These are phyloP conservation scores for Herpetomonas samuelpessoai DNA, from an alignment of 208 protist genomes.

Conservation along the genomic window DNA sequence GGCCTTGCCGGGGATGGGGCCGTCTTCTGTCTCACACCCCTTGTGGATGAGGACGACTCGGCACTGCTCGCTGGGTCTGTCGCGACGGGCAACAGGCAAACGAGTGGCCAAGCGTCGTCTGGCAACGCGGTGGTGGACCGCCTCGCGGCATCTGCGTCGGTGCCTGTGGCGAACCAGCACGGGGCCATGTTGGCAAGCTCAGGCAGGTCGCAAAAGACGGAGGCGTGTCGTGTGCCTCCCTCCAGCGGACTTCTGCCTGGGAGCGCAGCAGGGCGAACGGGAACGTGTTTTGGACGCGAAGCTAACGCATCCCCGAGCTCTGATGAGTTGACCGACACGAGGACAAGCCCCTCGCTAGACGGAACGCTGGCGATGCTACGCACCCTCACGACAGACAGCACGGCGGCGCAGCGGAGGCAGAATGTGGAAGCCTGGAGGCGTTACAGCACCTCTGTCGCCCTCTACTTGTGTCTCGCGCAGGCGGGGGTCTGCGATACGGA, in stretches of 20 bases:
- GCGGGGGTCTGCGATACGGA: constrained; percentile 41
- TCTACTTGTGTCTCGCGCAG: constrained; percentile 55
- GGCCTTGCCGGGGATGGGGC: neutral
- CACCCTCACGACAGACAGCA: neutral
- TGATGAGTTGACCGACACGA: neutral
- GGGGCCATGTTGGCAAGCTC: no score
- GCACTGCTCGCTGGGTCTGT: no score
- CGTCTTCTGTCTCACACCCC: neutral
- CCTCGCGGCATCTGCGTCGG: neutral
- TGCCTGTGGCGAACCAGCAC: neutral
- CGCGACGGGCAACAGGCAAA: no score
- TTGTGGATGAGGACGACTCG: neutral
- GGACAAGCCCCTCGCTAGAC: neutral
- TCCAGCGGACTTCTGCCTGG: no score
- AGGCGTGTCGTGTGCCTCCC: no score
- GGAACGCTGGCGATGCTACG: neutral
- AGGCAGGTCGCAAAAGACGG: no score
- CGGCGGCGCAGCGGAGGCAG: neutral
- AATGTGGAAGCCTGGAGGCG: constrained; percentile 44
- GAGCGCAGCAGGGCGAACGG: no score
- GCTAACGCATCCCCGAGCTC: no score
- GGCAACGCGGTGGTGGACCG: neutral
- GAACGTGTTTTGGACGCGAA: no score
- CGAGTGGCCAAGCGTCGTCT: no score
- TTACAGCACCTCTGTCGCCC: constrained; percentile 39